These are phyloP conservation scores for Lactarius tabidus DNA, from an alignment of 768 basidiomycete species.

Conservation along the genomic window DNA sequence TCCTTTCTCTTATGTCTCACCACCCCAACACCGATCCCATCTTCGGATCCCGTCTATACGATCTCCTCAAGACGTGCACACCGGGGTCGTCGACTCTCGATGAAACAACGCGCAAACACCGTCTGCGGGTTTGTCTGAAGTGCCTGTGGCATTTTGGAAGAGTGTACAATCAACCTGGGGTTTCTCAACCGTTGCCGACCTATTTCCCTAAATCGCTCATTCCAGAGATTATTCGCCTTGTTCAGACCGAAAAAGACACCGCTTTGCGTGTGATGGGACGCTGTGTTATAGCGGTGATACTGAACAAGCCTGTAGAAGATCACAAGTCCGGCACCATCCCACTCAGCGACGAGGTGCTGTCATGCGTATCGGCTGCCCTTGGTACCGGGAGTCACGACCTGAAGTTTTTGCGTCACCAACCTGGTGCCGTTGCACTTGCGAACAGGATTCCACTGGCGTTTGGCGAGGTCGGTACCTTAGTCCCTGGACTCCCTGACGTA, in stretches of 20 bases:
- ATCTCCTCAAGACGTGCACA: constrained; percentile 12
- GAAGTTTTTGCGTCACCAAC: background rate
- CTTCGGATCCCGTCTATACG: constrained; percentile 3
- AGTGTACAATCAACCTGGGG: background rate
- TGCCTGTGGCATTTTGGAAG: constrained; percentile 7
- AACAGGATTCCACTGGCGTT: background rate
- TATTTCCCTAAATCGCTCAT: constrained; percentile 1
- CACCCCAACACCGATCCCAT: background rate
- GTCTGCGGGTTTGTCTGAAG: constrained; percentile 2
- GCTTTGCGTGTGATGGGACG: background rate
- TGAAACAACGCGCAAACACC: background rate
- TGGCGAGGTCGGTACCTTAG: background rate
- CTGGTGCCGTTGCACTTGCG: background rate
- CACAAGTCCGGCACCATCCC: background rate
- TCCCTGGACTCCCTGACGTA: too few relatives aligned
- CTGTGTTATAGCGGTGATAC: background rate
- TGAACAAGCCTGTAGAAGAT: background rate
- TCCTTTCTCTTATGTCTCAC: background rate
- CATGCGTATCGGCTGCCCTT: background rate
- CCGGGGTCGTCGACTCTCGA: background rate
- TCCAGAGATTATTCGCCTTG: background rate
- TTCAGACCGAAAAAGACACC: background rate
- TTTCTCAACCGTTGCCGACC: background rate
- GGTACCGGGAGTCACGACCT: background rate
- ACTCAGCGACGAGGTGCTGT: background rate